phyloP scores from a whole-genome alignment of 257 asterid genomes.

The Solanum medicagineum region DNA sequence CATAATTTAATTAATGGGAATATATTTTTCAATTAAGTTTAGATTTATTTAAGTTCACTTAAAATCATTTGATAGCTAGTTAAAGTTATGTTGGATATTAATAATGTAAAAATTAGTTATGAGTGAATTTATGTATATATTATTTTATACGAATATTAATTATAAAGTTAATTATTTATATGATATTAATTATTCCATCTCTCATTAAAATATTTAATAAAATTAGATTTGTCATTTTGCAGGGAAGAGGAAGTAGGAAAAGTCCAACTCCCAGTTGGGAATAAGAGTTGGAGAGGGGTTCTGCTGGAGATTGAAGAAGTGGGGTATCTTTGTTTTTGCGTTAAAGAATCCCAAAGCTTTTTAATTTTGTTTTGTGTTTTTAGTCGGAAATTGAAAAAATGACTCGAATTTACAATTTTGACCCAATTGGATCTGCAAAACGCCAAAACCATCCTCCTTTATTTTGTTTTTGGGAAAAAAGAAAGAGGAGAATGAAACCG shows the following conservation, averaged over 20 bases:
- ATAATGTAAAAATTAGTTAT: too few relatives aligned
- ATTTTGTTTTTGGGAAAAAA: neutral
- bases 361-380: neutral
- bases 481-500: neutral
- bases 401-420: neutral
- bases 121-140: too few relatives aligned
- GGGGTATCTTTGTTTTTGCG: neutral
- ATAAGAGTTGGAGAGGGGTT: neutral
- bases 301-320: neutral
- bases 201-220: too few relatives aligned
- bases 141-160: too few relatives aligned
- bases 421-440: neutral
- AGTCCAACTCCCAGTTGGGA: neutral
- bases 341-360: neutral
- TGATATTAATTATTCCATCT: too few relatives aligned
- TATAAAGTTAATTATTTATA: too few relatives aligned
- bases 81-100: too few relatives aligned
- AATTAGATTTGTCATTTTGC: too few relatives aligned
- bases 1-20: neutral
- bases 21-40: neutral
- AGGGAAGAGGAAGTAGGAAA: neutral
- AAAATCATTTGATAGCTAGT: neutral
- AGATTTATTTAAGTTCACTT: neutral
- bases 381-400: neutral
- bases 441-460: neutral